These are phyloP conservation scores for Trichoderma guizhouense DNA, from an alignment of 2,329 filamentous ascomycete species.

Conservation along the genomic window DNA sequence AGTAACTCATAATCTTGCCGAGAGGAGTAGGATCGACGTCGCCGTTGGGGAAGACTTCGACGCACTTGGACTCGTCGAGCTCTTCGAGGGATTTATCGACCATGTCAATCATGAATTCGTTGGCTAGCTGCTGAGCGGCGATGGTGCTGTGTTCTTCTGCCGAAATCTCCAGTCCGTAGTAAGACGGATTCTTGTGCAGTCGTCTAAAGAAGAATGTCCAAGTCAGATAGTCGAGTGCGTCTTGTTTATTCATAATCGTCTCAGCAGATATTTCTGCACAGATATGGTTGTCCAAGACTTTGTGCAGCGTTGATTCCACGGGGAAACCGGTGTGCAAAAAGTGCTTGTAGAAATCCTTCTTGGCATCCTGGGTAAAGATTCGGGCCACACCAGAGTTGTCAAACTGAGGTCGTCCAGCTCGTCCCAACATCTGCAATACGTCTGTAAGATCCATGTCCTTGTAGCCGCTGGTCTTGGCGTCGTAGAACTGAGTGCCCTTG, in stretches of 20 bases:
- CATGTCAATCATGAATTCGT: slow-evolving; percentile 91
- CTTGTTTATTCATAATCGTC: slow-evolving; percentile 90
- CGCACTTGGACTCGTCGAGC: slow-evolving; percentile 79
- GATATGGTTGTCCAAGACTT: slow-evolving; percentile 94
- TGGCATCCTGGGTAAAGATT: slow-evolving; percentile 95
- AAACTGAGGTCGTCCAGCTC: slow-evolving; percentile 93
- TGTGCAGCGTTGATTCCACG: slow-evolving; percentile 93
- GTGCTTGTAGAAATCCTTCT: slow-evolving; percentile 99
- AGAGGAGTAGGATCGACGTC: slow-evolving; percentile 86
- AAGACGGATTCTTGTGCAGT: slow-evolving; percentile 96
- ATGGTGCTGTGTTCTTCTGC: slow-evolving; percentile 89
- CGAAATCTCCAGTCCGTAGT: slow-evolving; percentile 92
- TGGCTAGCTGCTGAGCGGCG: slow-evolving; percentile 79
- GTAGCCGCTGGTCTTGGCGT: slow-evolving; percentile 96
- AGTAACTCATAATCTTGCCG: slow-evolving; percentile 99
- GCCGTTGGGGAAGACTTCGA: slow-evolving; percentile 78
- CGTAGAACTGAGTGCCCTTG: slow-evolving; percentile 97
- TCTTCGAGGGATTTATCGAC: slow-evolving; percentile 83
- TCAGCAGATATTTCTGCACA: slow-evolving; percentile 91
- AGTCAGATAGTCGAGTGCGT: slow-evolving; percentile 93
- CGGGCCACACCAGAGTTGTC: slow-evolving; percentile 93
- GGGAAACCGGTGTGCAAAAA: slow-evolving; percentile 98
- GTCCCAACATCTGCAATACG: slow-evolving; percentile 94
- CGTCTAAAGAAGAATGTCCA: slow-evolving; percentile 99
- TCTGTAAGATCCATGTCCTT: slow-evolving; percentile 99